These are phyloP conservation scores for Neltuma alba DNA, from an alignment of 306 rosid genomes.

Conservation along the genomic window DNA sequence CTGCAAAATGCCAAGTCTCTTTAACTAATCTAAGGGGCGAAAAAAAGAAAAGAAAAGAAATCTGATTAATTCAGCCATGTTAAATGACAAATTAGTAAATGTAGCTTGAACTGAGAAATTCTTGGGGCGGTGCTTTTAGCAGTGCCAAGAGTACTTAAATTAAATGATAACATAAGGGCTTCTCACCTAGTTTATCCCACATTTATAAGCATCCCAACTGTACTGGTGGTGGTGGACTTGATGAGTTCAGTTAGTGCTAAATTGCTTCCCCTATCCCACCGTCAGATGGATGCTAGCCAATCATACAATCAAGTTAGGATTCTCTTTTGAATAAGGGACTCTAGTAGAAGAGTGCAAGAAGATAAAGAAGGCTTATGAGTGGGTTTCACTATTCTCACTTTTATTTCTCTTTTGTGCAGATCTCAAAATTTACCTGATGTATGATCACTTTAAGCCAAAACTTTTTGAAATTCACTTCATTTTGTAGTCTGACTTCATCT, in stretches of 20 bases:
- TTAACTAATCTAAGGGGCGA: no score
- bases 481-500: not conserved
- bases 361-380: not conserved
- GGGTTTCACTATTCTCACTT: not conserved
- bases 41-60: not conserved
- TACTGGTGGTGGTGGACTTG: constrained; percentile 1
- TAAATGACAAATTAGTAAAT: not conserved
- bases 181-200: not conserved
- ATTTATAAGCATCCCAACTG: not conserved
- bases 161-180: constrained; percentile 1
- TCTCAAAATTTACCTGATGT: not conserved
- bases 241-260: not conserved
- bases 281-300: not conserved
- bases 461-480: constrained; percentile 9
- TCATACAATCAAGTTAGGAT: not conserved
- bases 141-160: not conserved
- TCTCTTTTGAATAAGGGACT: not conserved
- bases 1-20: no score
- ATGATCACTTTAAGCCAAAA: not conserved
- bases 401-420: not conserved
- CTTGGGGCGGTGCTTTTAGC: not conserved
- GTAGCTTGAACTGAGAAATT: not conserved
- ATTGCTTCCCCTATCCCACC: not conserved
- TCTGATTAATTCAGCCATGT: not conserved
- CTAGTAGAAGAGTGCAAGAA: not conserved